These are phyloP conservation scores for Globisporangium nunn DNA, from an alignment of 352 stramenopile genomes.

Conservation along the genomic window DNA sequence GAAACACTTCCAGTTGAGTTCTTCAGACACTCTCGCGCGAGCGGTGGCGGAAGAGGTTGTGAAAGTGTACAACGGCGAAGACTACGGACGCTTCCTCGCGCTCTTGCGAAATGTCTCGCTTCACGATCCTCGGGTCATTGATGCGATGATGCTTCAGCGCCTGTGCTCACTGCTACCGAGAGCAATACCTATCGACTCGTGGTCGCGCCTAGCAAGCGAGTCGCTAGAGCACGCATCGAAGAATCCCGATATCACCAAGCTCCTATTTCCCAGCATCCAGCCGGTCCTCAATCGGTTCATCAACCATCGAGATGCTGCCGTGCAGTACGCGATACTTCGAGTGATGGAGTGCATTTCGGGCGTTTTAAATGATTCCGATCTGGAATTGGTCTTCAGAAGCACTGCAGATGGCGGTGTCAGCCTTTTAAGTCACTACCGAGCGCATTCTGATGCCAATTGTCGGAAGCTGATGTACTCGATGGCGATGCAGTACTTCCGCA, in stretches of 20 bases:
- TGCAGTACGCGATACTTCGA: slow-evolving; percentile 39
- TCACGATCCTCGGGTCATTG: slow-evolving; percentile 44
- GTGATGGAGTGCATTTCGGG: slow-evolving; percentile 34
- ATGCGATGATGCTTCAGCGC: slow-evolving; percentile 65
- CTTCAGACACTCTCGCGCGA: slow-evolving; percentile 16
- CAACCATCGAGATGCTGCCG: slow-evolving; percentile 35
- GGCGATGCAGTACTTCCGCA: slow-evolving; percentile 27
- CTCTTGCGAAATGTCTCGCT: slow-evolving; percentile 57
- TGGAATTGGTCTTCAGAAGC: slow-evolving; percentile 22
- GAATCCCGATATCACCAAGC: slow-evolving; percentile 24
- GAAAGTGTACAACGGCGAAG: slow-evolving; percentile 50
- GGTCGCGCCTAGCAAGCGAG: slow-evolving; percentile 46
- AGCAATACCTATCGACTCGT: slow-evolving; percentile 44
- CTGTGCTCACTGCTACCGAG: slow-evolving; percentile 61
- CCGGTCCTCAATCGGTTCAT: slow-evolving; percentile 41
- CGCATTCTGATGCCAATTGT: slow-evolving; percentile 27
- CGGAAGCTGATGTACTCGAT: slow-evolving; percentile 38
- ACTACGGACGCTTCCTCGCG: slow-evolving; percentile 57
- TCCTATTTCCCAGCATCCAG: slow-evolving; percentile 47
- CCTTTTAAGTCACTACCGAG: slow-evolving; percentile 28
- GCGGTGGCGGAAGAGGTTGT: slow-evolving; percentile 36
- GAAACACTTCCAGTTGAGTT: slow-evolving; percentile 3
- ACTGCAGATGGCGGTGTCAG: slow-evolving; percentile 26
- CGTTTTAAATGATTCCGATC: slow-evolving; percentile 16
- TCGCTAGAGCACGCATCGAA: slow-evolving; percentile 32